phyloP scores from a whole-genome alignment of 495 filamentous ascomycete genomes.

The Neurospora cerealis region DNA sequence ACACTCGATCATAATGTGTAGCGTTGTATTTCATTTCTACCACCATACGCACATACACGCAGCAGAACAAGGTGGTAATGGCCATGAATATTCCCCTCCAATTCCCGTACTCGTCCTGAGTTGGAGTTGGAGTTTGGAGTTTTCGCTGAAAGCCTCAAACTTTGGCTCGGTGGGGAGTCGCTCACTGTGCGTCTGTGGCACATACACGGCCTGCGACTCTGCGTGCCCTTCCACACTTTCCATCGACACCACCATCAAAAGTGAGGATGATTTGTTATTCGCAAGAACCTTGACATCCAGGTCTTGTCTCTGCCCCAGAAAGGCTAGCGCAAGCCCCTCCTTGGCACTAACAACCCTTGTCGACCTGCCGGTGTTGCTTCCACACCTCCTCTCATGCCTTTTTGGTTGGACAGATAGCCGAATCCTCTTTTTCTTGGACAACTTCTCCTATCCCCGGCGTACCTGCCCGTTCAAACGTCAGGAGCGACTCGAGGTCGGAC shows the following conservation, averaged over 20 bases:
- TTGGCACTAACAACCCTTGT: conserved; percentile 17
- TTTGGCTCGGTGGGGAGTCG: not conserved
- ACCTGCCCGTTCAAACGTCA: not conserved
- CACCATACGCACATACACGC: not conserved
- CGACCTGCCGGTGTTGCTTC: conserved; percentile 8
- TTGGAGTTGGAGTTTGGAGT: conserved; percentile 1
- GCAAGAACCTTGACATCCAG: conserved; percentile 1
- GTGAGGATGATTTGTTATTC: conserved; percentile 2
- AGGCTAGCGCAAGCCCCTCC: conserved; percentile 2
- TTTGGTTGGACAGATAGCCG: not conserved
- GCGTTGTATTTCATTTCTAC: not conserved
- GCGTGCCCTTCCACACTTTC: not conserved
- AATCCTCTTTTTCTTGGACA: not conserved
- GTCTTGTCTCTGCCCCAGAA: conserved; percentile 4
- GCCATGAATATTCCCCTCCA: not conserved
- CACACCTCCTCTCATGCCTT: conserved; percentile 7
- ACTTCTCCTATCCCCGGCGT: not conserved
- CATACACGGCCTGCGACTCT: not conserved
- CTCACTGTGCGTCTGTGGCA: not conserved
- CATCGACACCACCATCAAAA: not conserved
- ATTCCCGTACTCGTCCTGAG: not conserved
- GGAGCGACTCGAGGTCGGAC: not conserved
- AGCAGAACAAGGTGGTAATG: not conserved
- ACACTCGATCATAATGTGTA: not conserved
- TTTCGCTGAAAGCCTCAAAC: conserved; percentile 8